Evolutionary conservation across 2,329 filamentous ascomycete species (phyloP).

Genomic region (Fusarium neocosmosporiellum): DNA sequence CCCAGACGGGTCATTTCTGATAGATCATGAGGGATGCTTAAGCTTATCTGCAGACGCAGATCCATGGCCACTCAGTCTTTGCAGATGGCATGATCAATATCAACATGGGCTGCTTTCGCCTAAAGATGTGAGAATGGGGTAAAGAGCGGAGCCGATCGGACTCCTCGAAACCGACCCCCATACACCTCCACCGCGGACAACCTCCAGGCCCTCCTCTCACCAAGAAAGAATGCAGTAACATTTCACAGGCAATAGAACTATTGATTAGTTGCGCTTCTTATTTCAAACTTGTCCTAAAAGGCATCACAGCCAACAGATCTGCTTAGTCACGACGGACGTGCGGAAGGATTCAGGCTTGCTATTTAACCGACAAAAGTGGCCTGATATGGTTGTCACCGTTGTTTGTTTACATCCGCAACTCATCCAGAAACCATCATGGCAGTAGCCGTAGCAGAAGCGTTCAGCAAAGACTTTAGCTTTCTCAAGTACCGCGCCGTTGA

Average conservation of each 20-base stretch:
- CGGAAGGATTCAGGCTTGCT: slow-evolving; percentile 2
- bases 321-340: background rate
- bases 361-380: background rate
- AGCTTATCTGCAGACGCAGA: background rate
- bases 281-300: background rate
- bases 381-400: background rate
- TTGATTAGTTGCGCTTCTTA: background rate
- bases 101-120: background rate
- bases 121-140: background rate
- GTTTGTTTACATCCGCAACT: background rate
- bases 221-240: background rate
- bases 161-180: background rate
- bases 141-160: background rate
- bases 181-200: background rate
- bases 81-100: background rate
- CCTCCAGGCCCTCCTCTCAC: background rate
- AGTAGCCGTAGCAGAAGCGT: background rate
- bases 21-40: background rate
- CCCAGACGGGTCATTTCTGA: background rate
- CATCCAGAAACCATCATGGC: background rate
- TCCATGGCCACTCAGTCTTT: background rate
- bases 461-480: slow-evolving; percentile 18
- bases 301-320: background rate
- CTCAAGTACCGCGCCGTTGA: slow-evolving; percentile 8
- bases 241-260: background rate